Conservation (phyloP, 2,329 filamentous ascomycete species). For the Fusarium torulosum region DNA sequence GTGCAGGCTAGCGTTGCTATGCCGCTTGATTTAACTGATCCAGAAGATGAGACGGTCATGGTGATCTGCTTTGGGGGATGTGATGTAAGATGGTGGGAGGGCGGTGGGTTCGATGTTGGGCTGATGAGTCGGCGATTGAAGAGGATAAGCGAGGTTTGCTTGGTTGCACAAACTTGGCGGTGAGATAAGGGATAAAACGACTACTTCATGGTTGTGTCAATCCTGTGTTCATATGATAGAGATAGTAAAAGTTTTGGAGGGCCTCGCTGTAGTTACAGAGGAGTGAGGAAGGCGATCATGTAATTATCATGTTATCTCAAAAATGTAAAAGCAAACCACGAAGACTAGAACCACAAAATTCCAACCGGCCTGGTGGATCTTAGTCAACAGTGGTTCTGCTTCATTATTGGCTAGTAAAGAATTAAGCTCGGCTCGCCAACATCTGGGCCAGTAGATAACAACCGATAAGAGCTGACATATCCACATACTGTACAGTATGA, state of each 20-base stretch:
- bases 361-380: constrained; percentile 4
- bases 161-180: constrained; percentile 1
- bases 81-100: constrained; percentile 2
- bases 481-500: background rate
- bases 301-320: constrained; percentile 17
- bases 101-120: background rate
- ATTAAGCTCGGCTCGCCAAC: background rate
- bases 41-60: constrained; percentile 23
- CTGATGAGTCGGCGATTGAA: constrained; percentile 31
- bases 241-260: no score
- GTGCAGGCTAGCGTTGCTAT: constrained; percentile 39
- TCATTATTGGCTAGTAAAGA: background rate
- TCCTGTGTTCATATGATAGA: background rate
- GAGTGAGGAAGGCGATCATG: background rate
- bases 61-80: constrained; percentile 5
- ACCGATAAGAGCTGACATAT: background rate
- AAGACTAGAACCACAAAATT: background rate
- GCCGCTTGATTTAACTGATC: constrained; percentile 22
- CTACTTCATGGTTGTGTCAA: background rate
- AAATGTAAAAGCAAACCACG: background rate
- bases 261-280: background rate
- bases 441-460: background rate
- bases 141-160: background rate
- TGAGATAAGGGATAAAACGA: background rate
- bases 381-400: background rate